Base-by-base conservation (phyloP, 331 rosid genomes). In the Pyracantha coccinea region DNA sequence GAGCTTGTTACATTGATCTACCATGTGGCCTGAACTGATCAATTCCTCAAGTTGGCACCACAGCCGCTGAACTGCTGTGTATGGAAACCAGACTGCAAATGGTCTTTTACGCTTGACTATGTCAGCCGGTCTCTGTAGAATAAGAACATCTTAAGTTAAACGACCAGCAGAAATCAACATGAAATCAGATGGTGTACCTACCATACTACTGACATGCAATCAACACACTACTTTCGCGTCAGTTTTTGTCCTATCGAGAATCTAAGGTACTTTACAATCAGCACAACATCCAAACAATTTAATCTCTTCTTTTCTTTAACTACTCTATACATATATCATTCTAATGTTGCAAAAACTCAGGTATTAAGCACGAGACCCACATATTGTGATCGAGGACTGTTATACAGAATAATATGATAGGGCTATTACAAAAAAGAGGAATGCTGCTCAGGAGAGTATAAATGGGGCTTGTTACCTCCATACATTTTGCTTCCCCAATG, bases 1-100 rank as follows among this genome's bases (percentile, higher is more conserved):
- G 79, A 92, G 95, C 84, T 88, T 92, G 41, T 76, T 38, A 38
- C 45, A 38, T 0, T 38, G 45, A 9, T 38, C 45, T 38, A 38
- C 45, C 45, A 38, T 38, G 45, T 38, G 45, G 14, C 45, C 45
- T 38, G 45, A 38, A 38, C 45, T 38, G 45, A 38, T 38, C 45
- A 38, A 38, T 38, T 38, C 45, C 45, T 38, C 45, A 38, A 38
- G 45, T 38, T 38, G 45, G 45, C 77, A 78, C 63, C 91, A 85
- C n/a, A 94, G 87, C 47, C 81, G 91, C 83, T 92, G 93, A 67
- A 94, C 77, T 41, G 91, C 84, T 63, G 91, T 90, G 88, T 89
- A 94, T 4, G 99, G 96, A 77, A 94, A 92, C 94, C 96, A 94
- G 77, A 81, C 89, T 25, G 93, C 96, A 77, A 85, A 87, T 63